These are phyloP conservation scores for Podospora pseudopauciseta DNA, from an alignment of 495 filamentous ascomycete species.

Conservation along the genomic window DNA sequence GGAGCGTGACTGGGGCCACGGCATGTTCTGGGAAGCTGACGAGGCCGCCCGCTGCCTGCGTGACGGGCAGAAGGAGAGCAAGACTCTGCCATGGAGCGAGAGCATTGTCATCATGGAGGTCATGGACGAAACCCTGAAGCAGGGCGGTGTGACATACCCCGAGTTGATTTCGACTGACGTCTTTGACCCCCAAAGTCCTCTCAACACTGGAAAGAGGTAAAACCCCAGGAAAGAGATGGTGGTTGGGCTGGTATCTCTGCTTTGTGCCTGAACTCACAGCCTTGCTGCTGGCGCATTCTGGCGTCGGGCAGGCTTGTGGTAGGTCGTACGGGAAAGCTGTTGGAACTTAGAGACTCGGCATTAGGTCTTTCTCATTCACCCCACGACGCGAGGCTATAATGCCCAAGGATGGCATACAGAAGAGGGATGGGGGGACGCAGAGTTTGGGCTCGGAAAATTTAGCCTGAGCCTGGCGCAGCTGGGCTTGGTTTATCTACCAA, in stretches of 20 bases:
- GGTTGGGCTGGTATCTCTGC: neutral
- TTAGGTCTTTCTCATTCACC: neutral
- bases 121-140: constrained; percentile 83
- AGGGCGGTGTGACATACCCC: constrained; percentile 75
- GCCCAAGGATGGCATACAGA: constrained; percentile 4
- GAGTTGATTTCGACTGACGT: constrained; percentile 75
- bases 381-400: constrained; percentile 6
- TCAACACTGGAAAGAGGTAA: constrained; percentile 46
- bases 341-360: neutral
- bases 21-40: constrained; percentile 96
- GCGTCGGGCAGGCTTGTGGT: neutral
- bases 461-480: neutral
- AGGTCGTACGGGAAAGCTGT: too few relatives aligned
- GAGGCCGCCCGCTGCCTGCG: constrained; percentile 78
- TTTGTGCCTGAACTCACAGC: neutral
- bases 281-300: neutral
- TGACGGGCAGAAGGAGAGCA: constrained; percentile 79
- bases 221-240: constrained; percentile 2
- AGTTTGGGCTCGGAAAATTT: constrained; percentile 10
- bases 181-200: constrained; percentile 55
- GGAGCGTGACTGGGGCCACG: constrained; percentile 58
- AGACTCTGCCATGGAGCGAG: constrained; percentile 69
- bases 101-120: constrained; percentile 89
- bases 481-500: neutral
- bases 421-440: neutral